Conservation (phyloP, 257 asterid species). For the Salvia hispanica region DNA sequence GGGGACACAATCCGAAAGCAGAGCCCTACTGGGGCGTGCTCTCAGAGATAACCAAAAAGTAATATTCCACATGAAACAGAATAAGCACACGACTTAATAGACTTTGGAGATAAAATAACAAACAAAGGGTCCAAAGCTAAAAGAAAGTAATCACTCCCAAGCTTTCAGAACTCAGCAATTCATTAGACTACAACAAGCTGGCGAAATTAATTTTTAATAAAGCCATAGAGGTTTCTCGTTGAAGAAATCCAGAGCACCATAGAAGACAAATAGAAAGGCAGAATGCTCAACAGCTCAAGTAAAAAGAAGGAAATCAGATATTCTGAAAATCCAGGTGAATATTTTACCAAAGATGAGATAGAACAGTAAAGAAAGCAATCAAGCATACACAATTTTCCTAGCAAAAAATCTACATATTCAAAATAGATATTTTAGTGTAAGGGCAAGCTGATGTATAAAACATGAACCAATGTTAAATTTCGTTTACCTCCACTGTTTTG, state of each 20-base stretch:
- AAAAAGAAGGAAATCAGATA: slow-evolving; percentile 20
- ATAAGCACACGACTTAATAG: slow-evolving; percentile 2
- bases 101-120: slow-evolving; percentile 3
- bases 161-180: slow-evolving; percentile 15
- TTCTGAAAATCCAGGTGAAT: slow-evolving; percentile 13
- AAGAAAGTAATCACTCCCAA: neutral
- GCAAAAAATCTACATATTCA: slow-evolving; percentile 5
- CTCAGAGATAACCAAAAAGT: neutral
- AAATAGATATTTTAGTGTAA: slow-evolving; percentile 21
- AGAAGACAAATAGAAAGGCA: neutral
- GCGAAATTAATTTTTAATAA: slow-evolving; percentile 12
- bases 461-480: slow-evolving; percentile 22
- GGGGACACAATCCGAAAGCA: slow-evolving; percentile 18
- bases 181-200: slow-evolving; percentile 14
- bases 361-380: slow-evolving; percentile 12
- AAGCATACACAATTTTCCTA: neutral
- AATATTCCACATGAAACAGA: slow-evolving; percentile 21
- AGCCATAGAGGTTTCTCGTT: neutral
- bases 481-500: slow-evolving; percentile 84
- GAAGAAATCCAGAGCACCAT: slow-evolving; percentile 17
- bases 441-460: slow-evolving; percentile 29
- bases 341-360: slow-evolving; percentile 21
- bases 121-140: neutral
- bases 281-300: neutral
- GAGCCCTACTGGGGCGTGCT: slow-evolving; percentile 8